Evolutionary conservation across 495 filamentous ascomycete genomes (phyloP).

Genomic region (Letharia lupina): DNA sequence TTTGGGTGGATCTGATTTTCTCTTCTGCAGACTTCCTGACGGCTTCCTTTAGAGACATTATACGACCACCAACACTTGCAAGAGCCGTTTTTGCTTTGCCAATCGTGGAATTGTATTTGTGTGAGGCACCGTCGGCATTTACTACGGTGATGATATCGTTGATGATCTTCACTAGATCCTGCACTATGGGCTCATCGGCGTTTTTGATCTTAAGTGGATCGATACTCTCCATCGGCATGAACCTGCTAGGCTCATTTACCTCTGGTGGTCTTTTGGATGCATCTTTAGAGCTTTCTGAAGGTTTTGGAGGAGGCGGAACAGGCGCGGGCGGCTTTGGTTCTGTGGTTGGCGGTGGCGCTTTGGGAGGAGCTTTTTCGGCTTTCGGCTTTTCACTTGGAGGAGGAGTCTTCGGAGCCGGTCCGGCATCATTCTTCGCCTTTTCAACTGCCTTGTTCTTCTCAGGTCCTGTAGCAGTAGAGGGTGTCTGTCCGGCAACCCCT

Average conservation of each 20-base stretch:
- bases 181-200: constrained; percentile 76
- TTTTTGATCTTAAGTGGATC: constrained; percentile 63
- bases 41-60: constrained; percentile 57
- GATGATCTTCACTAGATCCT: constrained; percentile 88
- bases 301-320: constrained; percentile 10
- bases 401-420: constrained; percentile 21
- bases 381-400: constrained; percentile 28
- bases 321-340: constrained; percentile 31
- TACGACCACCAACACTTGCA: constrained; percentile 63
- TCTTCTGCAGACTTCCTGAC: constrained; percentile 64
- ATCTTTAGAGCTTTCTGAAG: constrained; percentile 24
- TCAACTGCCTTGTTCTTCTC: constrained; percentile 33
- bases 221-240: constrained; percentile 55
- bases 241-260: constrained; percentile 51
- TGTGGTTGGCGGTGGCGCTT: constrained; percentile 12
- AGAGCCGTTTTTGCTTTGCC: constrained; percentile 76
- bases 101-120: constrained; percentile 67
- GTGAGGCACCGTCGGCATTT: constrained; percentile 67
- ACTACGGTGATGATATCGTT: constrained; percentile 92
- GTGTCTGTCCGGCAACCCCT: constrained; percentile 27
- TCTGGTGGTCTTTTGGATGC: constrained; percentile 36
- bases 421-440: constrained; percentile 37
- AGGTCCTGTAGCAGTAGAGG: constrained; percentile 31
- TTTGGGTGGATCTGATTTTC: constrained; percentile 60
- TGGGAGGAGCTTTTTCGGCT: constrained; percentile 5